These are phyloP conservation scores for Cutaneotrichosporon sp. DNA, from an alignment of 1,284 basidiomycete species.

Conservation along the genomic window DNA sequence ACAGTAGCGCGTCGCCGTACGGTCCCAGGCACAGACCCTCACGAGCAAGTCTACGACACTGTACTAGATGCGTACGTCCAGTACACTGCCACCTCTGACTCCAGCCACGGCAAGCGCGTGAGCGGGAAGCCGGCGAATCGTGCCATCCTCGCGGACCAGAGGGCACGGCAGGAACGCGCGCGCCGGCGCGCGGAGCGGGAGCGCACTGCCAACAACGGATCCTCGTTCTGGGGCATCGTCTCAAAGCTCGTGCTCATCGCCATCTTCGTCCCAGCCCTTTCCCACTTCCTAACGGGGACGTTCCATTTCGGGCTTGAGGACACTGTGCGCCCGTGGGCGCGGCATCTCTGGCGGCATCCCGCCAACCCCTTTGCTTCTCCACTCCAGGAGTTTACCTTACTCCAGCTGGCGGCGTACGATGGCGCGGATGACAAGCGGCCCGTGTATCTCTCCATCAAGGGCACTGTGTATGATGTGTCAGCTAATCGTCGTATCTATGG, in stretches of 20 bases:
- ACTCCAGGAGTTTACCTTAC: slow-evolving; percentile 17
- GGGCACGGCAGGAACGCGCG: slow-evolving; percentile 28
- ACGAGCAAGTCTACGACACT: slow-evolving; percentile 36
- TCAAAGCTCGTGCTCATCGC: slow-evolving; percentile 23
- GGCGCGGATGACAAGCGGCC: slow-evolving; percentile 64
- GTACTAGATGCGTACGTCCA: slow-evolving; percentile 27
- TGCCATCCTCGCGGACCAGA: slow-evolving; percentile 34
- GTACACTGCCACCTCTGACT: no score
- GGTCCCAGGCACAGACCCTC: slow-evolving; percentile 32
- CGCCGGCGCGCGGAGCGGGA: background rate
- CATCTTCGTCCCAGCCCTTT: slow-evolving; percentile 40
- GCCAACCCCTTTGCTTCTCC: slow-evolving; percentile 16
- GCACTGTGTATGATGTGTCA: slow-evolving; percentile 55
- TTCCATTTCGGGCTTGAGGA: slow-evolving; percentile 31
- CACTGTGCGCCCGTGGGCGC: slow-evolving; percentile 1
- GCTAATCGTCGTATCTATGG: slow-evolving; percentile 49
- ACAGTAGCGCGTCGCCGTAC: slow-evolving; percentile 27
- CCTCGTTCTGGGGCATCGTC: background rate
- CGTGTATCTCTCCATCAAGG: slow-evolving; percentile 83
- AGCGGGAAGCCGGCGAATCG: slow-evolving; percentile 62
- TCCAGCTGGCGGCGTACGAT: slow-evolving; percentile 65
- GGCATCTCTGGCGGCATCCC: background rate
- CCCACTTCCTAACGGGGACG: slow-evolving; percentile 34
- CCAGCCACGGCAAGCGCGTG: slow-evolving; percentile 55
- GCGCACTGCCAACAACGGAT: background rate